Base-by-base conservation (phyloP, 2,329 filamentous ascomycete species). In the Onygenales sp. region DNA sequence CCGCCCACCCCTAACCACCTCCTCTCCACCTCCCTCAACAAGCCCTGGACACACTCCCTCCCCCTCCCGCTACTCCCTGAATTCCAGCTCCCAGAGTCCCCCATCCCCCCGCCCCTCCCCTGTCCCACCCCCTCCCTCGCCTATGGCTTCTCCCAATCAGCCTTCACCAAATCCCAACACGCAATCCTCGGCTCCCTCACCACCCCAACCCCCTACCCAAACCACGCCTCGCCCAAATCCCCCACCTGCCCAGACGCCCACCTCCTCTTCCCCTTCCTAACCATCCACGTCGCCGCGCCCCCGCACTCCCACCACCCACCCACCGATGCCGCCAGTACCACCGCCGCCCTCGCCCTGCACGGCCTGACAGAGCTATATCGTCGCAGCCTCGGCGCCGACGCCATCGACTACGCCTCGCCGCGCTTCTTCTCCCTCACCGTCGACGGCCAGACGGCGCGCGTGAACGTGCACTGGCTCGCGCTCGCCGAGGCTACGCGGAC, bases 351-450 rank as follows among this genome's bases (percentile, higher is more conserved):
- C 21, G 21, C 39, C 17, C 49, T 51, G 1, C 37, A 51, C 14
- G 31, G 27, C 13, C 13, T 42, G 10, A 17, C 39, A 5, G 37
- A 51, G n/a, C 39, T 51, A 4, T 37, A 42, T 13, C 49, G 32
- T 6, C 37, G 40, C 3, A 51, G 31, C 37, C 37, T 43, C 14
- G 39, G 49, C 6, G 34, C 14, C 8, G 34, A 42, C 13, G 31
- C 42, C 14, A 34, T 51, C 31, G 49, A 51, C 49, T 13, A 34
- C 14, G 14, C 27, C 14, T n/a, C 33, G 37, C 49, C 39, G 1
- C 34, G 49, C 14, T 43, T 21, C 39, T 51, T 51, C 40, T 51
- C 49, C 7, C 37, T 51, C 10, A 51, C 49, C n/a, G 42, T 43
- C 37, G 49, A 51, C 49, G 37, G 42, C 21, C 49, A 51, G 14